phyloP scores from a whole-genome alignment of 78 protist genomes.

The Dictyostelium citrinum region DNA sequence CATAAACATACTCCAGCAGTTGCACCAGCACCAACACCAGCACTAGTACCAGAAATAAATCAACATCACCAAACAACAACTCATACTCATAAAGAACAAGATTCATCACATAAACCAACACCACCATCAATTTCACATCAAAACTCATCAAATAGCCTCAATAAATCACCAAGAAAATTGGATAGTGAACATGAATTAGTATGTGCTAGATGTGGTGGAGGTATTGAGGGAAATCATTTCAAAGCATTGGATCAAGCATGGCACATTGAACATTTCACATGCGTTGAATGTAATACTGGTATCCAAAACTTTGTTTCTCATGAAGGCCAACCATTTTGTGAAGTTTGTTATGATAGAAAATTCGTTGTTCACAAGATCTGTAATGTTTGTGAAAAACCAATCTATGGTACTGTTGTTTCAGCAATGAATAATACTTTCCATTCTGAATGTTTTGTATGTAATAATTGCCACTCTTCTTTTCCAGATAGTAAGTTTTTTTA shows the following conservation, averaged over 20 bases:
- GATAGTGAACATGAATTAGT: not conserved
- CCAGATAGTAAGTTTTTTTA: constrained; percentile 30
- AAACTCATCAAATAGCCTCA: not conserved
- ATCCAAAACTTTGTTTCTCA: constrained; percentile 65
- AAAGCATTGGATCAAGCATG: constrained; percentile 72
- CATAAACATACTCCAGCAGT: too few relatives aligned
- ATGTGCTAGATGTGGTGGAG: constrained; percentile 37
- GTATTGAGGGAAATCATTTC: constrained; percentile 59
- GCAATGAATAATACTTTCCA: constrained; percentile 47
- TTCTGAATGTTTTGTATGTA: constrained; percentile 42
- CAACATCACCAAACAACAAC: not conserved
- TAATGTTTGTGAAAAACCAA: constrained; percentile 13
- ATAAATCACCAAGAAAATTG: not conserved
- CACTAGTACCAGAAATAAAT: not conserved
- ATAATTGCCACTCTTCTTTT: constrained; percentile 3
- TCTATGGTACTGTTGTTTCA: constrained; percentile 41
- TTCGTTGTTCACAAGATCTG: constrained; percentile 53
- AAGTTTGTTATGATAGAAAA: constrained; percentile 39
- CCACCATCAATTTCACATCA: not conserved
- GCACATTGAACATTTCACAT: constrained; percentile 70
- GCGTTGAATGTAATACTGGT: constrained; percentile 6
- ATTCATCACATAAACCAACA: not conserved
- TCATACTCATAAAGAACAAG: not conserved
- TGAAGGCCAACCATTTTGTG: constrained; percentile 51
- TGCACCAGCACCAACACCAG: not conserved